Conservation (phyloP, 192 early-diverging fungal genomes). For the Coemansia brasiliensis region DNA sequence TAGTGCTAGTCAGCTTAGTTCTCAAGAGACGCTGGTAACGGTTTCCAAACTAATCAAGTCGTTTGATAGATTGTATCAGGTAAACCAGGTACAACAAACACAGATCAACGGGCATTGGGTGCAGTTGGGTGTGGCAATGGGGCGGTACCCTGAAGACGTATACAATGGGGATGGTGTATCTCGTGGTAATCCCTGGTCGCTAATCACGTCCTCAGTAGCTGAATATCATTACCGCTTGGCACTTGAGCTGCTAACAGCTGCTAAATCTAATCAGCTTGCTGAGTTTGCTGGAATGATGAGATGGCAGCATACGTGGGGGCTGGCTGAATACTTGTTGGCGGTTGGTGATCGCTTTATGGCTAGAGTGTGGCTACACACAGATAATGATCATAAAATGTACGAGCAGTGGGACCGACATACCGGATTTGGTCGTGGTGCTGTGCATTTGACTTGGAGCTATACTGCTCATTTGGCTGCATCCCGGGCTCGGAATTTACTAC, state of each 20-base stretch:
- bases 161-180: slow-evolving; percentile 66
- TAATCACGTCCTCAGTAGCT: slow-evolving; percentile 61
- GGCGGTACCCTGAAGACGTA: slow-evolving; percentile 75
- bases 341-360: slow-evolving; percentile 62
- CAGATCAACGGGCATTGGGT: slow-evolving; percentile 14
- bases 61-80: slow-evolving; percentile 23
- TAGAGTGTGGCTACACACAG: slow-evolving; percentile 58
- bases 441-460: slow-evolving; percentile 74
- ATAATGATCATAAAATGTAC: slow-evolving; percentile 53
- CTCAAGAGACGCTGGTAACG: slow-evolving; percentile 17
- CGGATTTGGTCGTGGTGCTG: slow-evolving; percentile 63
- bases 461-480: slow-evolving; percentile 51
- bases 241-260: slow-evolving; percentile 15
- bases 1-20: slow-evolving; percentile 21
- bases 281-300: slow-evolving; percentile 43
- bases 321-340: slow-evolving; percentile 38
- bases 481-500: not conserved
- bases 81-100: slow-evolving; percentile 24
- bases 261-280: slow-evolving; percentile 26
- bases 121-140: slow-evolving; percentile 59
- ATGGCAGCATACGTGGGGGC: slow-evolving; percentile 22
- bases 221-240: slow-evolving; percentile 66
- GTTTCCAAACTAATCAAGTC: slow-evolving; percentile 14
- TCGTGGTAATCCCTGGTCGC: slow-evolving; percentile 76
- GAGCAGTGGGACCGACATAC: slow-evolving; percentile 65